These are phyloP conservation scores for Sclerospora graminicola DNA, from an alignment of 352 stramenopile species.

Conservation along the genomic window DNA sequence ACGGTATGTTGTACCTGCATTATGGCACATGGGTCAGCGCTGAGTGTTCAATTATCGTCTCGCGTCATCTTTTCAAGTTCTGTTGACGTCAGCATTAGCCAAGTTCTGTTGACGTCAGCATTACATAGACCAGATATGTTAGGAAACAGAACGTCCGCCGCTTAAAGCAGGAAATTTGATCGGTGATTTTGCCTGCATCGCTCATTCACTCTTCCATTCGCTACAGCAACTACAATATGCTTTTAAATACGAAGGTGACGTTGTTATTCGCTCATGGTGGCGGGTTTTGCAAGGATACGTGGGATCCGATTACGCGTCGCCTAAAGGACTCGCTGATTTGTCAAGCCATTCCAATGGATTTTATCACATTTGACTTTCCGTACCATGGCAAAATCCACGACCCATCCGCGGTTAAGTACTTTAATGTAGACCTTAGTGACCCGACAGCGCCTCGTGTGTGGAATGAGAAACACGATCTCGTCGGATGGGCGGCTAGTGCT, in stretches of 20 bases:
- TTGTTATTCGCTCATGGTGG: slow-evolving; percentile 34
- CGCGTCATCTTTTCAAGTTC: too few species aligned
- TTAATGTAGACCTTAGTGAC: slow-evolving; percentile 19
- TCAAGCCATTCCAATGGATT: slow-evolving; percentile 16
- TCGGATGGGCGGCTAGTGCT: slow-evolving; percentile 10
- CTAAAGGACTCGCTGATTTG: slow-evolving; percentile 14
- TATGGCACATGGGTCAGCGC: too few species aligned
- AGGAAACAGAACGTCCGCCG: too few species aligned
- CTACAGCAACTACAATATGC: too few species aligned
- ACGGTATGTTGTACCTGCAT: too few species aligned
- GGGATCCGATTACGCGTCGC: slow-evolving; percentile 32
- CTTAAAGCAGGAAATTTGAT: too few species aligned
- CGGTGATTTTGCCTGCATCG: too few species aligned
- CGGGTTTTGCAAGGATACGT: slow-evolving; percentile 37
- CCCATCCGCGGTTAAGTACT: slow-evolving; percentile 5
- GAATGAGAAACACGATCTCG: slow-evolving; percentile 19
- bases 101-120: too few species aligned
- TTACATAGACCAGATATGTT: too few species aligned
- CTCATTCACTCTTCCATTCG: too few species aligned
- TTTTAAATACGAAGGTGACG: slow-evolving; percentile 26
- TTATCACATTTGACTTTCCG: slow-evolving; percentile 30
- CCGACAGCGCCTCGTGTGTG: slow-evolving; percentile 16
- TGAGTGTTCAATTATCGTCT: too few species aligned
- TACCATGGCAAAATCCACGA: slow-evolving; percentile 33
- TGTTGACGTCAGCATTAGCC: too few species aligned